phyloP scores from a whole-genome alignment of 1,284 basidiomycete genomes.

The Heterobasidion occidentale region DNA sequence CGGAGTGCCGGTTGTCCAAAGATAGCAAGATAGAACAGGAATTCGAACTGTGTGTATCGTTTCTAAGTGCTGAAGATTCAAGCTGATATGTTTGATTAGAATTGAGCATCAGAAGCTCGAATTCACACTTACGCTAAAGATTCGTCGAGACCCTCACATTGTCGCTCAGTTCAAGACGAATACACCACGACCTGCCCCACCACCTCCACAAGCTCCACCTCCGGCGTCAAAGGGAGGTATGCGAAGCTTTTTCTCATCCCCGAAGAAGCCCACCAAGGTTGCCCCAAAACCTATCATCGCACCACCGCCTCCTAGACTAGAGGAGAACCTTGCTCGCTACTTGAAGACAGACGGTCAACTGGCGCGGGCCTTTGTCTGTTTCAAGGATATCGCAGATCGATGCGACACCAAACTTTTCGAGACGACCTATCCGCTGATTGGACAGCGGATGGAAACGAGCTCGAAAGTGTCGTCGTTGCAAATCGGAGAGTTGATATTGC shows the following conservation, averaged over 20 bases:
- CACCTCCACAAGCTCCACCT: slow-evolving; percentile 32
- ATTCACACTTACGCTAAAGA: slow-evolving; percentile 81
- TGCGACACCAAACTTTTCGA: slow-evolving; percentile 83
- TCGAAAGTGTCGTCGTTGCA: slow-evolving; percentile 50
- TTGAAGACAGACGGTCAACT: slow-evolving; percentile 75
- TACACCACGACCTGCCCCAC: slow-evolving; percentile 30
- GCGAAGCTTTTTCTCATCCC: slow-evolving; percentile 71
- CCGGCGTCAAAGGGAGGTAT: slow-evolving; percentile 52
- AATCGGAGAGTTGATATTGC: slow-evolving; percentile 76
- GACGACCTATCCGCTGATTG: slow-evolving; percentile 78
- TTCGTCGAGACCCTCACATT: slow-evolving; percentile 79
- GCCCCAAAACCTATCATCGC: slow-evolving; percentile 27
- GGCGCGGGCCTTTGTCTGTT: slow-evolving; percentile 76
- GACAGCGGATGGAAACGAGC: slow-evolving; percentile 56
- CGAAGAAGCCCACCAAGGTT: slow-evolving; percentile 56
- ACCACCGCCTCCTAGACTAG: slow-evolving; percentile 30
- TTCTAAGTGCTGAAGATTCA: not conserved
- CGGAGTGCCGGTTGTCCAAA: slow-evolving; percentile 57
- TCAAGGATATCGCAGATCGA: slow-evolving; percentile 74
- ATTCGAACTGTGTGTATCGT: slow-evolving; percentile 75
- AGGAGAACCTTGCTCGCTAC: slow-evolving; percentile 76
- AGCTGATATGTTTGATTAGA: slow-evolving; percentile 27
- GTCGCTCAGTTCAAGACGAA: slow-evolving; percentile 64
- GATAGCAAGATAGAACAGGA: slow-evolving; percentile 82
- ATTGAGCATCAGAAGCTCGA: slow-evolving; percentile 87